These are phyloP conservation scores for Trametes elegans DNA, from an alignment of 768 basidiomycete genomes.

Conservation along the genomic window DNA sequence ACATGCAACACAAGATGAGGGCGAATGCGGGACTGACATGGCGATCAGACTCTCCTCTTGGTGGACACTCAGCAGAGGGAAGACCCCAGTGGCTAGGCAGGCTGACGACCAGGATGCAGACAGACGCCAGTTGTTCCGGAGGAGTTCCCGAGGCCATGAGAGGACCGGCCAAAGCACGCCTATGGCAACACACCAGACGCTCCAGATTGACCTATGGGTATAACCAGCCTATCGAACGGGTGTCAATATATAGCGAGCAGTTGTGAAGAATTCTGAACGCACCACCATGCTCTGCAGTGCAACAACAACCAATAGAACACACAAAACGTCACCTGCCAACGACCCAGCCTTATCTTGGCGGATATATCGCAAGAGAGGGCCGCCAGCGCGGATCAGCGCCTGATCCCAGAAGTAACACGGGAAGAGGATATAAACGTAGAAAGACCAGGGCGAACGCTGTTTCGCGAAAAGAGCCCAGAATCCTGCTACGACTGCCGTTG, in stretches of 20 bases:
- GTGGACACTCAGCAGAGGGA: constrained; percentile 72
- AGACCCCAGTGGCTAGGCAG: constrained; percentile 58
- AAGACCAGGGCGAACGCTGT: constrained; percentile 68
- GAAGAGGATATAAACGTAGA: constrained; percentile 73
- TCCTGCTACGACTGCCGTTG: constrained; percentile 30
- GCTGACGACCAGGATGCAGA: constrained; percentile 43
- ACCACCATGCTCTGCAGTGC: constrained; percentile 74
- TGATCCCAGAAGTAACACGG: constrained; percentile 78
- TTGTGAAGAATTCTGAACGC: constrained; percentile 29
- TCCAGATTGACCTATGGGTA: constrained; percentile 70
- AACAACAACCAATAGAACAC: constrained; percentile 35
- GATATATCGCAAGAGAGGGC: constrained; percentile 4
- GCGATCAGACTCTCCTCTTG: constrained; percentile 57
- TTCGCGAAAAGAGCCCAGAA: constrained; percentile 54
- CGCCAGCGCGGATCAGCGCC: constrained; percentile 29
- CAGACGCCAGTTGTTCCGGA: constrained; percentile 28
- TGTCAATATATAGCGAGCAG: too few relatives aligned
- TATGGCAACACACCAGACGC: constrained; percentile 56
- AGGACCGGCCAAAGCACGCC: constrained; percentile 64
- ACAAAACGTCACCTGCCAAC: constrained; percentile 22
- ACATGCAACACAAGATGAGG: too few relatives aligned
- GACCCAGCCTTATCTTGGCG: not conserved
- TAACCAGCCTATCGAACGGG: constrained; percentile 58
- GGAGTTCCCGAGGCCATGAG: constrained; percentile 42
- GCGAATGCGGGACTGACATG: constrained; percentile 53